Conservation (phyloP, 176 grass and related monocot genomes). For the Raddia guianensis region DNA sequence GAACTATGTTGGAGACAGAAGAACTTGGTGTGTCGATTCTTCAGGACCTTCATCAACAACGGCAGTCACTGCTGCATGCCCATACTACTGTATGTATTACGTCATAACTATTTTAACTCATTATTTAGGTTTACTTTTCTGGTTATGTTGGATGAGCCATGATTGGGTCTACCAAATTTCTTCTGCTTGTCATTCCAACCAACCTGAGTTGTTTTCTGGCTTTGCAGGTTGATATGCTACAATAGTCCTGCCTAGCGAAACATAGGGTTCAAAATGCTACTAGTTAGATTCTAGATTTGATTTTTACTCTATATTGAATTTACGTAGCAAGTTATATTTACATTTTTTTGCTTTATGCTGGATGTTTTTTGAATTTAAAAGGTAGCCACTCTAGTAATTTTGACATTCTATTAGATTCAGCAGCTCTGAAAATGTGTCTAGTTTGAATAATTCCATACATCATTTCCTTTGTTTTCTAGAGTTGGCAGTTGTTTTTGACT, state of each 20-base stretch:
- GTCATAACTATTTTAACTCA: slow-evolving; percentile 16
- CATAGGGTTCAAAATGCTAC: not conserved
- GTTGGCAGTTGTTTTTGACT: not conserved
- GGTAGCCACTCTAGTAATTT: not conserved
- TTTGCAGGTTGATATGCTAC: not conserved
- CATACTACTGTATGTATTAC: slow-evolving; percentile 71
- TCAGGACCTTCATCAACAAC: slow-evolving; percentile 87
- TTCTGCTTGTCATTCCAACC: slow-evolving; percentile 14
- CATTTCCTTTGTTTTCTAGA: not conserved
- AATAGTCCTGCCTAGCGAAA: not conserved
- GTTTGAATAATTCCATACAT: slow-evolving; percentile 4
- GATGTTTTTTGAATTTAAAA: slow-evolving; percentile 6
- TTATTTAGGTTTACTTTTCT: slow-evolving; percentile 14
- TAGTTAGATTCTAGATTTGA: slow-evolving; percentile 22
- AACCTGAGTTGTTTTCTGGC: not conserved
- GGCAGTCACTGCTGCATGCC: slow-evolving; percentile 92
- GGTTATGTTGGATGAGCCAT: not conserved
- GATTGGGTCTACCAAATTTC: not conserved
- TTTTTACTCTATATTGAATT: not conserved
- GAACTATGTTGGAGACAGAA: slow-evolving; percentile 82
- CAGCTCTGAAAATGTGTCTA: slow-evolving; percentile 15
- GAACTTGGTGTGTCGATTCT: slow-evolving; percentile 87
- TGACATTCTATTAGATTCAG: slow-evolving; percentile 3
- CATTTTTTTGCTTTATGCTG: slow-evolving; percentile 26
- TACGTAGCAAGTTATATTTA: slow-evolving; percentile 8